phyloP scores from a whole-genome alignment of 108 stramenopile species.

The Bacterosira constricta region DNA sequence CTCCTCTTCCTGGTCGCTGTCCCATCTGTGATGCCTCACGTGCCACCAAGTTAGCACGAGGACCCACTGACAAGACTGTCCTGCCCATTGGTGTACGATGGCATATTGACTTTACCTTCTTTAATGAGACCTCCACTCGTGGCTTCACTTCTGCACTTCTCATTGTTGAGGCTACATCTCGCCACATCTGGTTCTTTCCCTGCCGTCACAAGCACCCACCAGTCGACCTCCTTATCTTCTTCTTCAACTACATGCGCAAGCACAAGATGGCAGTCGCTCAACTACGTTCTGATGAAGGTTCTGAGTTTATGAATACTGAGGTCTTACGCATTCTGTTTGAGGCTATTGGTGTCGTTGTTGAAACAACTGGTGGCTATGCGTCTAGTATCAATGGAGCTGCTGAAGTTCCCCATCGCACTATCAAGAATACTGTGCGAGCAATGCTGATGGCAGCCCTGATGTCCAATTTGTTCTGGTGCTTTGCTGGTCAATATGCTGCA shows the following conservation, averaged over 20 bases:
- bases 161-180: background rate
- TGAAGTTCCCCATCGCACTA: too few species aligned
- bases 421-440: too few species aligned
- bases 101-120: slow-evolving; percentile 16
- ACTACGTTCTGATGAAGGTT: background rate
- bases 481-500: too few species aligned
- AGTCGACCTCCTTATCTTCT: background rate
- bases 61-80: background rate
- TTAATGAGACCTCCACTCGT: background rate
- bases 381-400: too few species aligned
- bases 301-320: background rate
- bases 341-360: background rate
- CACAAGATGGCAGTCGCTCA: background rate
- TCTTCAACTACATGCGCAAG: background rate
- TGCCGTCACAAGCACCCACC: background rate
- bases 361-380: too few species aligned
- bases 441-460: too few species aligned
- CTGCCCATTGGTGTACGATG: background rate
- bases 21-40: slow-evolving; percentile 4
- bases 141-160: slow-evolving; percentile 9
- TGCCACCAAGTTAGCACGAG: slow-evolving; percentile 1
- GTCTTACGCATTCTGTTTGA: background rate
- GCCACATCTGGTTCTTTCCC: background rate
- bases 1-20: slow-evolving; percentile 6
- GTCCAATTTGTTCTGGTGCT: too few species aligned